Base-by-base conservation (phyloP, 768 basidiomycete species). In the Rhizopogon vesiculosus region DNA sequence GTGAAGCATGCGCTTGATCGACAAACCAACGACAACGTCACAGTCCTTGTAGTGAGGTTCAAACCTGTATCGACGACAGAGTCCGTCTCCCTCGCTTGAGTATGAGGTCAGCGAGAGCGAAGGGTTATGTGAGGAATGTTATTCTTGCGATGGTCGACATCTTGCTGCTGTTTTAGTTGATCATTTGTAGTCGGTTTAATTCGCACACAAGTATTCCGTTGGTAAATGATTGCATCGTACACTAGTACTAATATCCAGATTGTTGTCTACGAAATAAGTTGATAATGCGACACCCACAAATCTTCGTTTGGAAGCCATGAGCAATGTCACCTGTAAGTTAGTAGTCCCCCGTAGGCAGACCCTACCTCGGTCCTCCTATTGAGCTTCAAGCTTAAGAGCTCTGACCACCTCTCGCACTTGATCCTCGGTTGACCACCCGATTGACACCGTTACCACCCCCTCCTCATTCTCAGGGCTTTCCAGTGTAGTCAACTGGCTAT, bases 21-120 rank as follows among this genome's bases (percentile, higher is more conserved):
- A 66, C 95, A 93, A 72, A 94, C 94, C 15, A 90, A 89, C 42
- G 97, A 99, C 71, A 99, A 99, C 72, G 86, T 98, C 49, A 95
- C 91, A 38, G 89, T 93, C 29, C 70, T 98, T 53, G 91, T 98
- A 53, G 80, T 98, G 33, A 84, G 91, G 48, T 91, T 96, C 77
- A 86, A 85, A 65, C 13, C 31, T 31, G 16, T 50, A 19, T 52
- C 54, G n/a, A 16, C 53, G n/a, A 16, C 48, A 35, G 48, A 38
- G 15, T 22, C 33, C 52, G 38, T n/a, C 40, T 59, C 13, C 59
- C 57, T 58, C 59, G 53, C 45, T 59, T 61, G 45, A 59, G 15
- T 25, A 40, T 41, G 25, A 25, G 25, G 25, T 25, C 25, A 25
- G 25, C 25, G 25, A 25, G 25, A 25, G 25, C 25, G 25, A 25